A percentile compares a stretch with the other conserved stretches of the same genome.
These are phyloP conservation scores for Mycena latifolia DNA, from an alignment of 768 basidiomycete species.

Conservation along the genomic window DNA sequence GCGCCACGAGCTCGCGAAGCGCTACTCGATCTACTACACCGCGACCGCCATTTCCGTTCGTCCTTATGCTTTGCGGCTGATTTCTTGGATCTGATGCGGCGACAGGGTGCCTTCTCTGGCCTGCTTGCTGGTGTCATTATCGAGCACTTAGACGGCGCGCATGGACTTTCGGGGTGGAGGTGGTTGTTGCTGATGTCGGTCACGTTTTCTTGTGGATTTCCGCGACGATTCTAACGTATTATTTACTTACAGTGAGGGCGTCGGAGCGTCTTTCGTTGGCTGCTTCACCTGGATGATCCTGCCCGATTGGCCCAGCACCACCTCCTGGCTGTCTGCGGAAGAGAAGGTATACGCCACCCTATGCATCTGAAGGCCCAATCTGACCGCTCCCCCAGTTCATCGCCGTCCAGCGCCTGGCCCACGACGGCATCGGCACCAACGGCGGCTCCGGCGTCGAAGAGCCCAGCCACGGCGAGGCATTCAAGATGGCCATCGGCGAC, in stretches of 20 bases:
- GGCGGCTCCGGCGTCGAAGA: not conserved
- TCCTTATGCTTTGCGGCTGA: not conserved
- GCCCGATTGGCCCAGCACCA: conserved; percentile 39
- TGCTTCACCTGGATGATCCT: conserved; percentile 32
- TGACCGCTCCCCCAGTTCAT: conserved; percentile 28
- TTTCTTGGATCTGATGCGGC: not conserved
- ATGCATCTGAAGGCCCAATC: not conserved
- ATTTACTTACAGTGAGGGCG: too few relatives aligned
- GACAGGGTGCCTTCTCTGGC: conserved; percentile 38
- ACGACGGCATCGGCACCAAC: conserved; percentile 22
- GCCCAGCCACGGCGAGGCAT: conserved; percentile 17
- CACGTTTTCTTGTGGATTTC: too few relatives aligned
- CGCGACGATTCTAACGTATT: too few relatives aligned
- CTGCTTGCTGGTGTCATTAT: conserved; percentile 39
- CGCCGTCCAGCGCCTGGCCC: conserved; percentile 37
- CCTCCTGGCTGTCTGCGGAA: conserved; percentile 40
- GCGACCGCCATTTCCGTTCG: conserved; percentile 30
- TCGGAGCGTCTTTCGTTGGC: conserved; percentile 37
- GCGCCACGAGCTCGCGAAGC: conserved; percentile 27
- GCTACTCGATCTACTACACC: conserved; percentile 32
- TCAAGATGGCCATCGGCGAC: conserved; percentile 26
- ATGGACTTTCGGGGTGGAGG: conserved; percentile 41
- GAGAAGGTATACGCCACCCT: conserved; percentile 33
- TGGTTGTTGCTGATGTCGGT: too few relatives aligned
- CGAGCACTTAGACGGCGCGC: conserved; percentile 31